phyloP scores from a whole-genome alignment of 2,329 filamentous ascomycete genomes.

The Alternaria dauci region DNA sequence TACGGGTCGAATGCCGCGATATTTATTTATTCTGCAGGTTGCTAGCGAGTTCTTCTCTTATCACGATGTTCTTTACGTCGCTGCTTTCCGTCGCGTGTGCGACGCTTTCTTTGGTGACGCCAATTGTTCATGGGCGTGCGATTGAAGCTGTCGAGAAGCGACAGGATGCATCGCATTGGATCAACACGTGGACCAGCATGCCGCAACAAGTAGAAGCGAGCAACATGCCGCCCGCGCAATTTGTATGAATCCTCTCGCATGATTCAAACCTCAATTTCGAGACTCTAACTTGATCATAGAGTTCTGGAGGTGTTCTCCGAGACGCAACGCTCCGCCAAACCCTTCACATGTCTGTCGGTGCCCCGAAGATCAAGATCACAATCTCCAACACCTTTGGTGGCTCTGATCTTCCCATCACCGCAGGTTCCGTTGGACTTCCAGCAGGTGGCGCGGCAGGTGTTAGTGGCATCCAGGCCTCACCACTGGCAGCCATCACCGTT shows the following conservation, averaged over 20 bases:
- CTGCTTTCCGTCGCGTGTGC: background rate
- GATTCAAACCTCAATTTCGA: slow-evolving; percentile 11
- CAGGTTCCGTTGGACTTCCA: slow-evolving; percentile 66
- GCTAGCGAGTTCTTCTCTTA: background rate
- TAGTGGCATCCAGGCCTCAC: slow-evolving; percentile 64
- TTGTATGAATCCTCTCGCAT: slow-evolving; percentile 40
- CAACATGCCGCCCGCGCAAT: slow-evolving; percentile 69
- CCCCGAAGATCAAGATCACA: slow-evolving; percentile 67
- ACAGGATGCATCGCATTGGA: slow-evolving; percentile 61
- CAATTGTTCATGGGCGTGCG: background rate
- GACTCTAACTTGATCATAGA: slow-evolving; percentile 49
- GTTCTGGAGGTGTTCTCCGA: slow-evolving; percentile 63
- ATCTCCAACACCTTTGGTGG: slow-evolving; percentile 72
- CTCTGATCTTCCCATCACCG: slow-evolving; percentile 67
- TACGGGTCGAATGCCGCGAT: background rate
- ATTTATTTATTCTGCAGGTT: background rate
- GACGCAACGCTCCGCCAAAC: slow-evolving; percentile 73
- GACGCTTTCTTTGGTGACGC: background rate
- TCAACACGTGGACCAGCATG: slow-evolving; percentile 71
- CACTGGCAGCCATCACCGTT: slow-evolving; percentile 67
- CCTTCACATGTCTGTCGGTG: slow-evolving; percentile 65
- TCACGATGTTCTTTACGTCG: background rate
- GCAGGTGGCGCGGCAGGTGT: slow-evolving; percentile 63
- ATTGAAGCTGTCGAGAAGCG: slow-evolving; percentile 15
- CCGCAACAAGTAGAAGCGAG: slow-evolving; percentile 68